phyloP scores from a whole-genome alignment of 768 basidiomycete genomes.

The Termitomyces heimii region DNA sequence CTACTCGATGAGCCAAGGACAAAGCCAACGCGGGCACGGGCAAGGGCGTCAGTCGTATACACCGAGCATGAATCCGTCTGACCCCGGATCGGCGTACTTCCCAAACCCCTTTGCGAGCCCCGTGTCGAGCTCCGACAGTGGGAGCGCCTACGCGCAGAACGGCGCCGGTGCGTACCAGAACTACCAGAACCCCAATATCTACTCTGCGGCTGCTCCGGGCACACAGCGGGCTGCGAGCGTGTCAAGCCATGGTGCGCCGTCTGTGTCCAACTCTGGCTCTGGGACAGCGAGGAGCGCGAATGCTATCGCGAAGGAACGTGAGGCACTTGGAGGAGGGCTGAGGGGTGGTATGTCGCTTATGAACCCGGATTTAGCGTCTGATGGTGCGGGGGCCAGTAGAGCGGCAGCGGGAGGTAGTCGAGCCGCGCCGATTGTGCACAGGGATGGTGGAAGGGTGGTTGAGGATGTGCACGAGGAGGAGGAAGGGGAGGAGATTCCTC shows the following conservation, averaged over 20 bases:
- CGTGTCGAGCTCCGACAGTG: constrained; percentile 1
- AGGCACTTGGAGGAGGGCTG: not conserved
- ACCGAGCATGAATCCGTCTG: not conserved
- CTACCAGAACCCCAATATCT: not conserved
- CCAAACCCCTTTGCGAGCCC: not conserved
- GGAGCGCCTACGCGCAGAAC: not conserved
- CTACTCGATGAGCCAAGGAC: not conserved
- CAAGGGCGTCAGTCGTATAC: not conserved
- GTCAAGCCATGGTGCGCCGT: not conserved
- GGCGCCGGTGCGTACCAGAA: not conserved
- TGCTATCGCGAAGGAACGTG: not conserved
- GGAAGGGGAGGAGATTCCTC: constrained; percentile 21
- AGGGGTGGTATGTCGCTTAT: constrained; percentile 5
- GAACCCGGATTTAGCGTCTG: constrained; percentile 1
- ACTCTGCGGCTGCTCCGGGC: not conserved
- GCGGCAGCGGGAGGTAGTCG: not conserved
- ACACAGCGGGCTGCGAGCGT: not conserved
- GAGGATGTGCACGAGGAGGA: not conserved
- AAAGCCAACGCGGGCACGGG: not conserved
- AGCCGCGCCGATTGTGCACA: constrained; percentile 17
- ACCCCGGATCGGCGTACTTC: not conserved
- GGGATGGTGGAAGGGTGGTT: constrained; percentile 11
- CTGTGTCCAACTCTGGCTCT: not conserved
- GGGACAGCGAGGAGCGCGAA: not conserved
- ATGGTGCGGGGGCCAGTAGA: not conserved